phyloP scores from a whole-genome alignment of 1,139 yeast genomes.

The Yamadazyma epiphylla region DNA sequence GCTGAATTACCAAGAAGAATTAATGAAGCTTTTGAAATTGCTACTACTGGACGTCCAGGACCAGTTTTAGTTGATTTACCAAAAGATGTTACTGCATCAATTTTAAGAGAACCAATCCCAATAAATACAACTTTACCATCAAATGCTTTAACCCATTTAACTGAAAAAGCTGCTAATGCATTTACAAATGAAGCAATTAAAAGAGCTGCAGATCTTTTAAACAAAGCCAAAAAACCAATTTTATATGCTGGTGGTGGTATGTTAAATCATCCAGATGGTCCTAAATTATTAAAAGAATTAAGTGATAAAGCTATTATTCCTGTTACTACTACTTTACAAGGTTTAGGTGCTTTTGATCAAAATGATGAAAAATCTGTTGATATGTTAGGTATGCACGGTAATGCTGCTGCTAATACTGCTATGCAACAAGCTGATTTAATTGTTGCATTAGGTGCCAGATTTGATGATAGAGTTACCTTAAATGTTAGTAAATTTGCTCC shows the following conservation, averaged over 20 bases:
- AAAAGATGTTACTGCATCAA: slow-evolving; percentile 93
- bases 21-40: slow-evolving; percentile 97
- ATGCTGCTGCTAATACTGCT: slow-evolving; percentile 91
- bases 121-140: slow-evolving; percentile 82
- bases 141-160: slow-evolving; percentile 66
- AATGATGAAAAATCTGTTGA: slow-evolving; percentile 85
- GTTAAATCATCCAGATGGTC: slow-evolving; percentile 77
- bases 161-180: slow-evolving; percentile 69
- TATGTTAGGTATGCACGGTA: slow-evolving; percentile 98
- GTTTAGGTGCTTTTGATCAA: slow-evolving; percentile 92
- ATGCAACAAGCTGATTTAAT: slow-evolving; percentile 92
- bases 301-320: slow-evolving; percentile 92
- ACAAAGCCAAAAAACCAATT: slow-evolving; percentile 82
- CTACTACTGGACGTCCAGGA: slow-evolving; percentile 95
- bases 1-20: slow-evolving; percentile 93
- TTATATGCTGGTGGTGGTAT: slow-evolving; percentile 93
- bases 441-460: slow-evolving; percentile 93
- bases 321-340: slow-evolving; percentile 93
- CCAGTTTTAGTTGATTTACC: slow-evolving; percentile 97
- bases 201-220: slow-evolving; percentile 75
- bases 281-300: slow-evolving; percentile 71
- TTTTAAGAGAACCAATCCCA: slow-evolving; percentile 84
- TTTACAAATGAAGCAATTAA: slow-evolving; percentile 71
- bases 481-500: slow-evolving; percentile 88
- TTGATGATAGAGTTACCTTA: slow-evolving; percentile 97